Percentiles rank a stretch among this genome's conserved stretches.
These are phyloP conservation scores for Coemansia asiatica DNA, from an alignment of 192 early-diverging fungal genomes.

Conservation along the genomic window DNA sequence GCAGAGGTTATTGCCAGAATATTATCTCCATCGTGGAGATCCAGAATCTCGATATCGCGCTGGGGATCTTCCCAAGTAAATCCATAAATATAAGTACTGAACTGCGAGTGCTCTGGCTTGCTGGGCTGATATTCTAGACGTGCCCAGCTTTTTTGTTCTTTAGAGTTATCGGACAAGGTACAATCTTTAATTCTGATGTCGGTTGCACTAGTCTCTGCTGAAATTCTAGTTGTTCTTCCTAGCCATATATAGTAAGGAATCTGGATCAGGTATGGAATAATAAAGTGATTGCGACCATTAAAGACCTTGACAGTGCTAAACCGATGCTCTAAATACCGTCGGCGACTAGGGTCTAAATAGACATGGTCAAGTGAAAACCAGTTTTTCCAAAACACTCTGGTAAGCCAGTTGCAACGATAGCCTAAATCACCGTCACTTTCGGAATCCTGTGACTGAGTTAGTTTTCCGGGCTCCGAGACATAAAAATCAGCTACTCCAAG, in stretches of 20 bases:
- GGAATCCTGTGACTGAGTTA: conserved; percentile 19
- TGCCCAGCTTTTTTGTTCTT: conserved; percentile 10
- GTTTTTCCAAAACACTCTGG: conserved; percentile 81
- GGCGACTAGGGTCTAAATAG: conserved; percentile 72
- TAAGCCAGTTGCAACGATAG: conserved; percentile 75
- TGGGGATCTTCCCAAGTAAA: conserved; percentile 88
- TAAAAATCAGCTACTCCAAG: conserved; percentile 83
- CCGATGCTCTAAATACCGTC: conserved; percentile 81
- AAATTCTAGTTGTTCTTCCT: no score
- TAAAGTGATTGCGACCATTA: conserved; percentile 71
- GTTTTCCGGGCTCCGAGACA: conserved; percentile 50
- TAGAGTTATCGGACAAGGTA: neutral
- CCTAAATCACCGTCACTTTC: conserved; percentile 56
- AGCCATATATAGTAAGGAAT: conserved; percentile 90
- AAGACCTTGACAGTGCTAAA: conserved; percentile 76
- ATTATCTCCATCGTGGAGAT: conserved; percentile 64
- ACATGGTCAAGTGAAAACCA: conserved; percentile 89
- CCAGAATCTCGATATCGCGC: conserved; percentile 68
- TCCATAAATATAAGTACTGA: conserved; percentile 82
- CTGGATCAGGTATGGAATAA: conserved; percentile 67
- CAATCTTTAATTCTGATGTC: neutral
- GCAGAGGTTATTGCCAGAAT: conserved; percentile 83
- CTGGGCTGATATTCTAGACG: conserved; percentile 60
- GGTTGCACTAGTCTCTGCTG: neutral
- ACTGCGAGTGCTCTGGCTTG: conserved; percentile 63